phyloP scores from a whole-genome alignment of 305 asterid species.

The Fraxinus sp. region DNA sequence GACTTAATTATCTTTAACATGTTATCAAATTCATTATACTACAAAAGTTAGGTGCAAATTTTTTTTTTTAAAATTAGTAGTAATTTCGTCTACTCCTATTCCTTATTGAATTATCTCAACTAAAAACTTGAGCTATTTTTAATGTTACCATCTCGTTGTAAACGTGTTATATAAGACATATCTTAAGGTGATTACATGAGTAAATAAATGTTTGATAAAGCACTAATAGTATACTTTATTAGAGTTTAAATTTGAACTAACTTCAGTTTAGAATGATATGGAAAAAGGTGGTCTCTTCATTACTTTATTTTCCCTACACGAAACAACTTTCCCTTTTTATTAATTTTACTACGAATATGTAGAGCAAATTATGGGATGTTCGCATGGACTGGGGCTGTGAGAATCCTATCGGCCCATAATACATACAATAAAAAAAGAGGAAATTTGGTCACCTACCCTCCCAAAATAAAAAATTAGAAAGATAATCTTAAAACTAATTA shows the following conservation, averaged over 20 bases:
- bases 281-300: constrained; percentile 31
- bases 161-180: not conserved
- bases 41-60: not conserved
- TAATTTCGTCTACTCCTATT: not conserved
- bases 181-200: not conserved
- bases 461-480: no score
- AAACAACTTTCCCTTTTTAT: not conserved
- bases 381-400: not conserved
- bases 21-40: not conserved
- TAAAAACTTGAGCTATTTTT: not conserved
- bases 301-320: not conserved
- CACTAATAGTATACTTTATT: constrained; percentile 31
- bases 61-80: not conserved
- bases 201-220: constrained; percentile 32
- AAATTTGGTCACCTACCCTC: no score
- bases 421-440: no score
- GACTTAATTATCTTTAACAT: not conserved
- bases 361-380: not conserved
- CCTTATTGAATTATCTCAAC: not conserved
- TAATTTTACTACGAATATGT: not conserved
- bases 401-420: not conserved
- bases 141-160: not conserved
- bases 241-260: constrained; percentile 32
- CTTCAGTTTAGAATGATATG: constrained; percentile 16
- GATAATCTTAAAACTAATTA: no score